A percentile compares a stretch with the other conserved stretches of the same genome.
Evolutionary conservation across 306 rosid genomes (phyloP).

Genomic region (Fragaria vesca): DNA sequence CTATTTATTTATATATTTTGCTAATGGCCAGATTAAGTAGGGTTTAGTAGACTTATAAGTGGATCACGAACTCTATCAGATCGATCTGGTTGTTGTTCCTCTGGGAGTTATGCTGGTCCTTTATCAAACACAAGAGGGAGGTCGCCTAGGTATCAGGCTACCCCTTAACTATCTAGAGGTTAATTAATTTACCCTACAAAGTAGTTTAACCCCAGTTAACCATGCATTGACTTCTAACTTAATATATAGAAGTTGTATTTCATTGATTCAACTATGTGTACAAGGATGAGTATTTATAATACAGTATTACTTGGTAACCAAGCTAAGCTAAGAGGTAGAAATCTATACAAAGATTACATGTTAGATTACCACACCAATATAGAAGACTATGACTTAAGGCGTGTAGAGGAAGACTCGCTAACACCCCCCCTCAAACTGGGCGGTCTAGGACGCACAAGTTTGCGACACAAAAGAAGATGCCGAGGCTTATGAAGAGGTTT

Average conservation of each 20-base stretch:
- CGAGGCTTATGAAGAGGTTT: too few relatives aligned
- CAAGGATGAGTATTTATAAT: too few relatives aligned
- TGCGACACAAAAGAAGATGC: too few relatives aligned
- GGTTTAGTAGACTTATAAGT: not conserved
- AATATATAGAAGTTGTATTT: slow-evolving; percentile 8
- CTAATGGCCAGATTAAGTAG: not conserved
- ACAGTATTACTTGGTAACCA: too few relatives aligned
- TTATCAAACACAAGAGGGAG: not conserved
- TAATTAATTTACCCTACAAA: not conserved
- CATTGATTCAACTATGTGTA: too few relatives aligned
- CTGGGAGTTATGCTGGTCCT: slow-evolving; percentile 2
- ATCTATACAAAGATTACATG: too few relatives aligned
- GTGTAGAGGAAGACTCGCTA: too few relatives aligned
- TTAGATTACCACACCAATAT: too few relatives aligned
- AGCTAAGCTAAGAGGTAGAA: too few relatives aligned
- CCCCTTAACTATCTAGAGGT: not conserved
- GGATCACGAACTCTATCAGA: not conserved
- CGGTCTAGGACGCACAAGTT: too few relatives aligned
- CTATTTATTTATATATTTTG: not conserved
- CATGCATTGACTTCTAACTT: slow-evolving; percentile 13
- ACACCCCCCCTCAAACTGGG: too few relatives aligned
- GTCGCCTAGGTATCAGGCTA: not conserved
- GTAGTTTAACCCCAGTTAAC: not conserved
- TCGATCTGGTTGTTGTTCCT: not conserved
- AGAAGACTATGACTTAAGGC: too few relatives aligned